Conservation (phyloP, 495 filamentous ascomycete species). For the Filosporella fistucella region DNA sequence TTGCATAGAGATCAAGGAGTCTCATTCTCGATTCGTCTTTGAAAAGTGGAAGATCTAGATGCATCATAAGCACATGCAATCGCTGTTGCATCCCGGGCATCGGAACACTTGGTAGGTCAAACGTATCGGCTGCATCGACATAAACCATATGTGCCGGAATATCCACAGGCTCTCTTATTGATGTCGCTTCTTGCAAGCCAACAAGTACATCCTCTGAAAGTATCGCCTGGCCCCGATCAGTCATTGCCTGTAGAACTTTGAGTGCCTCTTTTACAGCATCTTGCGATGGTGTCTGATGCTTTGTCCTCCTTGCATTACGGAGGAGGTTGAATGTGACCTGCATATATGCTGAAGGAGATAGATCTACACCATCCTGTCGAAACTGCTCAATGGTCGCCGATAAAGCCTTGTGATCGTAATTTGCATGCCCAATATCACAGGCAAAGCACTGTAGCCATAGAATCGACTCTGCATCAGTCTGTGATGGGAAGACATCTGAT, state of each 20-base stretch:
- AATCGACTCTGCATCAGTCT: constrained; percentile 26
- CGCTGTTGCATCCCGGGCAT: constrained; percentile 15
- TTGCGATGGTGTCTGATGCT: not conserved
- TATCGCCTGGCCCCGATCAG: constrained; percentile 36
- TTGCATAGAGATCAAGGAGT: constrained; percentile 40
- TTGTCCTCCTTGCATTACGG: not conserved
- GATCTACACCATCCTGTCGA: constrained; percentile 27
- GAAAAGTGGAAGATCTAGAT: constrained; percentile 39
- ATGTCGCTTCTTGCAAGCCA: constrained; percentile 32
- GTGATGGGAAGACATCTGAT: constrained; percentile 23
- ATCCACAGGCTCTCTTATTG: not conserved
- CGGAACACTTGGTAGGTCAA: constrained; percentile 11
- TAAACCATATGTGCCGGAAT: not conserved
- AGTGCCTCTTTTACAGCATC: constrained; percentile 1
- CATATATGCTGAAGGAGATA: constrained; percentile 33
- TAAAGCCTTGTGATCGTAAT: constrained; percentile 33
- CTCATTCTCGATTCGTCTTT: constrained; percentile 39
- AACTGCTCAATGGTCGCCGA: constrained; percentile 28
- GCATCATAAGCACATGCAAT: constrained; percentile 26
- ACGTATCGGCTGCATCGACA: constrained; percentile 7
- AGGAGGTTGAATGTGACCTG: constrained; percentile 35
- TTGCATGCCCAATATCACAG: constrained; percentile 31
- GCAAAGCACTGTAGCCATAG: constrained; percentile 37
- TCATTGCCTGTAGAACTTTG: constrained; percentile 38
- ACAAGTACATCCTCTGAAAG: constrained; percentile 40